Percentiles rank a stretch among this genome's conserved stretches.
Evolutionary conservation across 495 filamentous ascomycete genomes (phyloP).

Genomic region (Neurospora sp.): DNA sequence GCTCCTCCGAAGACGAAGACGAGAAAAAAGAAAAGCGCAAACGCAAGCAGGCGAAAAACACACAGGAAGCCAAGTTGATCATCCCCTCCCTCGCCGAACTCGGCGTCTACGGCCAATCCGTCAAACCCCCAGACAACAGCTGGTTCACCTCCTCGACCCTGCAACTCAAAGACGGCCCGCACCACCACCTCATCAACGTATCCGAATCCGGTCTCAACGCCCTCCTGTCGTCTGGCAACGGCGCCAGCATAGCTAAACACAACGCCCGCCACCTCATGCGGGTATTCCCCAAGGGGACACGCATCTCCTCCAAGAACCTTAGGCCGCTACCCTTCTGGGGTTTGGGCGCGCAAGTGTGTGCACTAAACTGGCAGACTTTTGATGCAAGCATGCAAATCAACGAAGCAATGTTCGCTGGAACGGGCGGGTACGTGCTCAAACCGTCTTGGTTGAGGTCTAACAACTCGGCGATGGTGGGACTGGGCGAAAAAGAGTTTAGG

Average conservation of each 20-base stretch:
- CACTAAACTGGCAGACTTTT: constrained; percentile 50
- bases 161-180: constrained; percentile 28
- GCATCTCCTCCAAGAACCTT: constrained; percentile 45
- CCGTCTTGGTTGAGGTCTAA: constrained; percentile 37
- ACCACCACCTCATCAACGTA: constrained; percentile 49
- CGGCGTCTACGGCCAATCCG: constrained; percentile 47
- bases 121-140: constrained; percentile 43
- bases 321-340: constrained; percentile 43
- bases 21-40: constrained; percentile 30
- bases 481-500: not conserved
- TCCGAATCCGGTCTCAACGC: constrained; percentile 38
- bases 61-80: constrained; percentile 24
- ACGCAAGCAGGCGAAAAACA: constrained; percentile 27
- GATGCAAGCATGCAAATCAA: constrained; percentile 45
- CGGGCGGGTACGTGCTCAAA: constrained; percentile 45
- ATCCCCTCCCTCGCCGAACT: constrained; percentile 40
- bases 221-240: constrained; percentile 22
- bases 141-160: constrained; percentile 30
- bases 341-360: constrained; percentile 44
- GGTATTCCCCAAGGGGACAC: constrained; percentile 46
- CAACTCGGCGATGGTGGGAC: constrained; percentile 25
- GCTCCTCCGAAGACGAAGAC: constrained; percentile 22
- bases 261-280: constrained; percentile 45
- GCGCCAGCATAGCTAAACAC: constrained; percentile 34
- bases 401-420: constrained; percentile 44